Conservation (phyloP, 2,329 filamentous ascomycete species). For the Curvularia verruculosa region DNA sequence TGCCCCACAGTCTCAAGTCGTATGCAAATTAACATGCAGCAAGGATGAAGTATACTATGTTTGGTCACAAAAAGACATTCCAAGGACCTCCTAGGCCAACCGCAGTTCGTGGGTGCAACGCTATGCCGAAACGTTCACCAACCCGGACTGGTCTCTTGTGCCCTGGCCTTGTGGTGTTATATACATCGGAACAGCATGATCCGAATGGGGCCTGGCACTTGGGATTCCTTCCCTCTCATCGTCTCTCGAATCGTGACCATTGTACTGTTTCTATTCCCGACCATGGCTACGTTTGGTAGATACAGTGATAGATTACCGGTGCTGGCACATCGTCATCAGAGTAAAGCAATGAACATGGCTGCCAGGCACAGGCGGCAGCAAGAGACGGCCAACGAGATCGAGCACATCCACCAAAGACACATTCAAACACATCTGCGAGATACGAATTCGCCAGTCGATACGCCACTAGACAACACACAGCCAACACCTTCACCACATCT, state of each 20-base stretch:
- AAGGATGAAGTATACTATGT: slow-evolving; percentile 7
- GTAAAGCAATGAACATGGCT: background rate
- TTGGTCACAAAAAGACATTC: slow-evolving; percentile 6
- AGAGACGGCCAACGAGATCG: background rate
- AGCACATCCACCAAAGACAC: background rate
- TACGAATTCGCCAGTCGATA: background rate
- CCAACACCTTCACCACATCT: background rate
- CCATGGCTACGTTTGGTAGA: slow-evolving; percentile 11
- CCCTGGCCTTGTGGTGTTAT: slow-evolving; percentile 3
- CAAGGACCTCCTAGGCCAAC: slow-evolving; percentile 6
- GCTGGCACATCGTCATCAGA: slow-evolving; percentile 8
- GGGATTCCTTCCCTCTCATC: background rate
- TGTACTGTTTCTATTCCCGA: slow-evolving; percentile 5
- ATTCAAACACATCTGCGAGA: background rate
- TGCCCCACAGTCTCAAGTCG: slow-evolving; percentile 3
- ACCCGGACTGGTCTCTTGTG: slow-evolving; percentile 6
- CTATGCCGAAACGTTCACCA: slow-evolving; percentile 11
- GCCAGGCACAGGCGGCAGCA: background rate
- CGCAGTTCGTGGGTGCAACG: slow-evolving; percentile 1
- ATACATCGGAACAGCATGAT: slow-evolving; percentile 7
- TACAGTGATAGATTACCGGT: slow-evolving; percentile 5
- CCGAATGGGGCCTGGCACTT: slow-evolving; percentile 2
- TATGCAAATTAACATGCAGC: slow-evolving; percentile 1
- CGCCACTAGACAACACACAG: background rate
- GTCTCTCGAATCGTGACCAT: slow-evolving; percentile 1